Percentiles rank a stretch among this genome's conserved stretches.
Evolutionary conservation across 805 yeast species (phyloP).

Genomic region (Zygotorulaspora florentina): DNA sequence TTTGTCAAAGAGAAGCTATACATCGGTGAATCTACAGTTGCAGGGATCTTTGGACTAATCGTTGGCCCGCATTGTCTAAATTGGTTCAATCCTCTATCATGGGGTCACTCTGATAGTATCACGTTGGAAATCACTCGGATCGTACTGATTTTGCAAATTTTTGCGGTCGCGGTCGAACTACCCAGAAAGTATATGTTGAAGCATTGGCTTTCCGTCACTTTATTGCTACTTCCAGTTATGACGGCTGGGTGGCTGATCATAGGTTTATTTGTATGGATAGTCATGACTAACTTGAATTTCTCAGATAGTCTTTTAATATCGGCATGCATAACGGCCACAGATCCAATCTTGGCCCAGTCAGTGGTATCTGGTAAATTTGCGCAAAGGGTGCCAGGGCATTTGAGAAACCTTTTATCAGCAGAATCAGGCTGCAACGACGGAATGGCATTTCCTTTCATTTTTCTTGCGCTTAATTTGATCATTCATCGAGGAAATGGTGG

Average conservation of each 20-base stretch:
- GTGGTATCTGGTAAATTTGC: conserved; percentile 91
- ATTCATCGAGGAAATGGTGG: conserved; percentile 61
- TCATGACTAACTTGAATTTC: conserved; percentile 71
- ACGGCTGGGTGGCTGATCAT: conserved; percentile 83
- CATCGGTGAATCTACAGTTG: conserved; percentile 89
- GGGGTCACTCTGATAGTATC: conserved; percentile 83
- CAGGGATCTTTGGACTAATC: conserved; percentile 78
- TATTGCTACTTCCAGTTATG: conserved; percentile 82
- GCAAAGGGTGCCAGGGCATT: conserved; percentile 86
- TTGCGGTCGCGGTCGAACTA: conserved; percentile 90
- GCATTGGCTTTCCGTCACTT: conserved; percentile 74
- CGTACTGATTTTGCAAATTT: conserved; percentile 81
- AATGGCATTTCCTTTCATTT: conserved; percentile 90
- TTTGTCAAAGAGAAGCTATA: conserved; percentile 78
- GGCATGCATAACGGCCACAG: conserved; percentile 92
- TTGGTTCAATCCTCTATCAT: conserved; percentile 76
- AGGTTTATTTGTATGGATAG: conserved; percentile 71
- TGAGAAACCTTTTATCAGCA: conserved; percentile 76
- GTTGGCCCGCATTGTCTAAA: conserved; percentile 82
- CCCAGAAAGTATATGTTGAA: conserved; percentile 84
- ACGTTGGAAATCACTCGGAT: conserved; percentile 81
- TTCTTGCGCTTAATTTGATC: conserved; percentile 62
- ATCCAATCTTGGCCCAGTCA: conserved; percentile 92
- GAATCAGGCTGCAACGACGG: conserved; percentile 92
- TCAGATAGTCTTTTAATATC: conserved; percentile 67